phyloP scores from a whole-genome alignment of 352 stramenopile species.

The Pythium monospermum region DNA sequence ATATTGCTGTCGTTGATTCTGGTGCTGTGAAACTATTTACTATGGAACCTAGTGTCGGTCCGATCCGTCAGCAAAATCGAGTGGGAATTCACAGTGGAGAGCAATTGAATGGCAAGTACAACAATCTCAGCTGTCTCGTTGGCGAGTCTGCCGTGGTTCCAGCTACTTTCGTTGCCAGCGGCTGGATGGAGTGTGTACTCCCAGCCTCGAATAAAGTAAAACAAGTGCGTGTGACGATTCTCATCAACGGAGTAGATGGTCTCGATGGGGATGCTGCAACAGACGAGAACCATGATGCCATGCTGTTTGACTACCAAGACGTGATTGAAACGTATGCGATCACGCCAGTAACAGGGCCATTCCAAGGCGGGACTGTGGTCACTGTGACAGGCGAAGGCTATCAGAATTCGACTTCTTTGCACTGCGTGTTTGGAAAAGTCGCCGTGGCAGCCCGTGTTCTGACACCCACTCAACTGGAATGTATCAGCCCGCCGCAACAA shows the following conservation, averaged over 20 bases:
- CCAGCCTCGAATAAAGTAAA: not conserved
- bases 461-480: conserved; percentile 12
- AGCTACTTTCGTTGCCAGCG: conserved; percentile 2
- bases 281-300: not conserved
- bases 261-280: no score
- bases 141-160: conserved; percentile 7
- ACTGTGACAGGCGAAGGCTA: conserved; percentile 26
- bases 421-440: conserved; percentile 18
- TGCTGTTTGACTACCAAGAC: conserved; percentile 13
- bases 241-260: conserved; percentile 7
- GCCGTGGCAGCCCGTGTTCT: conserved; percentile 7
- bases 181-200: conserved; percentile 16
- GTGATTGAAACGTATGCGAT: conserved; percentile 10
- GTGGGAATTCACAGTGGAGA: conserved; percentile 3
- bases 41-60: conserved; percentile 4
- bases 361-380: conserved; percentile 14
- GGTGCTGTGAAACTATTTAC: not conserved
- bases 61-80: not conserved
- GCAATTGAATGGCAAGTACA: not conserved
- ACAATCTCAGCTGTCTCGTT: conserved; percentile 12
- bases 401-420: conserved; percentile 1
- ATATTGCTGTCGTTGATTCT: conserved; percentile 1
- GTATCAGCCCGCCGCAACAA: conserved; percentile 11
- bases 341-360: conserved; percentile 8
- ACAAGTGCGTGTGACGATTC: conserved; percentile 3